phyloP scores from a whole-genome alignment of 148 eudicot species.

The Arbutus unedo region DNA sequence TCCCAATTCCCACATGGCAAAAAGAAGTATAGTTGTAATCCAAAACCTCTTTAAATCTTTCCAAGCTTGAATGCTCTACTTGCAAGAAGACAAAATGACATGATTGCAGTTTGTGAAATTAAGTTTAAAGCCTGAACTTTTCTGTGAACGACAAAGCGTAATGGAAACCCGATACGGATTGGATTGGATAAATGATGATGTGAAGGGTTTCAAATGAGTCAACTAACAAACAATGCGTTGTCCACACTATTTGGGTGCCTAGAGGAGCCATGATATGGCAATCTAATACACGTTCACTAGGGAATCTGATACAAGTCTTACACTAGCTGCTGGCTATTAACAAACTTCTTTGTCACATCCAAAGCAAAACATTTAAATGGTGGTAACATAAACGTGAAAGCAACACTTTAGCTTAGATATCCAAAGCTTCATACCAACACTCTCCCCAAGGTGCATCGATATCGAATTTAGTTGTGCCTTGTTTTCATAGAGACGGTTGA shows the following conservation, averaged over 20 bases:
- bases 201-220: background rate
- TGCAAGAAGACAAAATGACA: background rate
- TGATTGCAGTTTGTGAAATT: background rate
- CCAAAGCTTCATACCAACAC: slow-evolving; percentile 69
- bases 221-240: slow-evolving; percentile 6
- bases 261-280: background rate
- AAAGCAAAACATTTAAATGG: background rate
- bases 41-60: background rate
- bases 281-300: background rate
- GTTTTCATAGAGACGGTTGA: slow-evolving; percentile 93
- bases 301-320: background rate
- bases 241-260: background rate
- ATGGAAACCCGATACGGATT: background rate
- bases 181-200: background rate
- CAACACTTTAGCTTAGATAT: background rate
- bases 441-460: slow-evolving; percentile 99
- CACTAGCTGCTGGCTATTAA: background rate
- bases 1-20: background rate
- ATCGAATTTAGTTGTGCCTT: slow-evolving; percentile 96
- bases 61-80: background rate
- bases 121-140: background rate
- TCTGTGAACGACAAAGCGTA: background rate
- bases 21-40: background rate
- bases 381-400: background rate
- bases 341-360: background rate